Evolutionary conservation across 2,329 filamentous ascomycete genomes (phyloP), one percentile per base, ranked within the genome.

Genomic region (Pseudocercospora fuligena): DNA sequence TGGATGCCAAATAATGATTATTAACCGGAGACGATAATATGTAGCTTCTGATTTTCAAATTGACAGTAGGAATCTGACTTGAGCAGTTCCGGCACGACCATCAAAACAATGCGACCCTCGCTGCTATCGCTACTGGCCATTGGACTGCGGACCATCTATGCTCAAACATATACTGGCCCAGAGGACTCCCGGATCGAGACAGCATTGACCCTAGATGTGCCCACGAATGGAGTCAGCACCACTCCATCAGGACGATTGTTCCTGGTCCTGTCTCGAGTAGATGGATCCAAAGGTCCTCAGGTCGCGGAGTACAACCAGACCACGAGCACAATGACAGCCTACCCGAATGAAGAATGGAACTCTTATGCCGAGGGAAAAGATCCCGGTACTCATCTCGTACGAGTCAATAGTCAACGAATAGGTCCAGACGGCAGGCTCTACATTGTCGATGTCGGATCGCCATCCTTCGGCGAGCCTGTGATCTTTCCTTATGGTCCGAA

Each of bases 371-470:
- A 66, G 9, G 71, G 73, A 54, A 71, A 73, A 73, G 25, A 66
- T 67, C 19, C 72, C 63, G 3, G 69, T 69, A 64, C 73, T 71
- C 60, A 72, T 75, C 40, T 66, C n/a, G 60, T 68, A 9, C 69
- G 74, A 14, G 70, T 74, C 56, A 75, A 78, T 47, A 69, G 71
- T 3, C 72, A 74, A 23, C 75, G 77, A 4, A 73, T 78, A 8
- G 78, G 78, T 1, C 76, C 77, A 1, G 75, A 79, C 61, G 77
- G 77, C 7, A 65, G 69, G 7, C 73, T 76, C 54, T 79, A 73
- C 71, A 53, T 78, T 2, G 74, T 79, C 27, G 78, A 79, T 51
- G 69, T 72, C 6, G 77, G 78, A 27, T 73, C 71, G 8, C 70
- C 72, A 6, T 56, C 66, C 16, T 72, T 78, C 47, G 74, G 75